Conservation (phyloP, 179 eudicot genomes). For the Camellia oleifera region DNA sequence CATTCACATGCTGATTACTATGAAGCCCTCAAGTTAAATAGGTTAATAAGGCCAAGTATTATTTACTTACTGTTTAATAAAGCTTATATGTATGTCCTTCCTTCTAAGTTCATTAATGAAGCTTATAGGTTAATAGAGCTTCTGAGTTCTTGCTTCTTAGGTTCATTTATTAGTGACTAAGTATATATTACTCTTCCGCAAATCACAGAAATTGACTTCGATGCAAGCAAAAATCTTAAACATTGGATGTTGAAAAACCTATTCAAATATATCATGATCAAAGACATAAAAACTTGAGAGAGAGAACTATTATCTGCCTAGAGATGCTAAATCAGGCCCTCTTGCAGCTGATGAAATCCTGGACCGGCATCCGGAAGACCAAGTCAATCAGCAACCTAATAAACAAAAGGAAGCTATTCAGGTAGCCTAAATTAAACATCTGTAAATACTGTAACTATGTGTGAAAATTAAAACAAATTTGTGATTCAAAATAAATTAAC, state of each 20-base stretch:
- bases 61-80: not conserved
- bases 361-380: constrained; percentile 49
- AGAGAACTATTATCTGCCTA: not conserved
- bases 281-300: not conserved
- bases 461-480: not conserved
- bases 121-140: not conserved
- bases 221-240: not conserved
- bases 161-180: not conserved
- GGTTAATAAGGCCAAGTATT: not conserved
- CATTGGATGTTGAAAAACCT: not conserved
- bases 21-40: not conserved
- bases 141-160: not conserved
- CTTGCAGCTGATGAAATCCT: constrained; percentile 44
- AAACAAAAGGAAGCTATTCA: constrained; percentile 37
- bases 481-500: constrained; percentile 5
- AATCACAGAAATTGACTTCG: not conserved
- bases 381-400: constrained; percentile 37
- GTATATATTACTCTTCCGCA: not conserved
- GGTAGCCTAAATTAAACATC: constrained; percentile 33
- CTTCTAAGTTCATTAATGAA: not conserved
- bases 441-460: not conserved
- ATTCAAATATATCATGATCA: not conserved
- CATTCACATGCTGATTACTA: not conserved
- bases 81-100: not conserved
- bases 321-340: constrained; percentile 13